phyloP scores from a whole-genome alignment of 345 rosid genomes.

The Cochlearia excelsa region DNA sequence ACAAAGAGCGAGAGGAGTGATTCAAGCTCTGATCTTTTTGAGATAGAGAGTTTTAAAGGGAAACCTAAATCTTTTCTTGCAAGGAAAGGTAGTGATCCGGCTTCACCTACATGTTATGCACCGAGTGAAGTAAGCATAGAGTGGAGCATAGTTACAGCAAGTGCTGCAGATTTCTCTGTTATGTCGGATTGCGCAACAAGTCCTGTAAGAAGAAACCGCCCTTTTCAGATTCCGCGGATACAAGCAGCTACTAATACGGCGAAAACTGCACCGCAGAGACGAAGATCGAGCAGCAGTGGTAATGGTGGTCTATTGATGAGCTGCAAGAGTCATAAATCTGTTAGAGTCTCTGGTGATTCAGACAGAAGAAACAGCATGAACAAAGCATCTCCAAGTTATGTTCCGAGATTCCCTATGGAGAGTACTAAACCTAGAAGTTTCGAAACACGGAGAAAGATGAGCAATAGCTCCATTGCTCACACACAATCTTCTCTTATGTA shows the following conservation, averaged over 20 bases:
- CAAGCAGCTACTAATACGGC: not conserved
- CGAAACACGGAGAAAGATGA: conserved; percentile 36
- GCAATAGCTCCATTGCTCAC: conserved; percentile 34
- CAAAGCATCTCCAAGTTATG: conserved; percentile 26
- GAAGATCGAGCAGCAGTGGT: conserved; percentile 21
- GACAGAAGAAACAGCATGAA: conserved; percentile 26
- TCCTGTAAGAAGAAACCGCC: conserved; percentile 37
- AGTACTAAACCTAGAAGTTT: conserved; percentile 40
- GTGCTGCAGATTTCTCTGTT: conserved; percentile 71
- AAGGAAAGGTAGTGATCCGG: conserved; percentile 53
- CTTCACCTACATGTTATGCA: conserved; percentile 66
- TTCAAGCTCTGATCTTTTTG: conserved; percentile 80
- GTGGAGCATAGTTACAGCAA: conserved; percentile 89
- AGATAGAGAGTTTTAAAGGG: conserved; percentile 68
- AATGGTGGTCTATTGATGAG: conserved; percentile 47
- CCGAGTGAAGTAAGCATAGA: conserved; percentile 92
- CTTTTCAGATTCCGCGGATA: conserved; percentile 26
- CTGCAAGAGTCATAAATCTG: conserved; percentile 69
- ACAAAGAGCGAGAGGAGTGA: conserved; percentile 52
- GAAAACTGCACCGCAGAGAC: conserved; percentile 17
- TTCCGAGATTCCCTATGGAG: conserved; percentile 47
- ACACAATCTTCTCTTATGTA: conserved; percentile 43
- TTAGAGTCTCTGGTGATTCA: conserved; percentile 33
- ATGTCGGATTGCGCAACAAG: conserved; percentile 59
- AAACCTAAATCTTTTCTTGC: conserved; percentile 53